Conservation (phyloP, 1,284 basidiomycete species). For the Rhodofomes roseus region DNA sequence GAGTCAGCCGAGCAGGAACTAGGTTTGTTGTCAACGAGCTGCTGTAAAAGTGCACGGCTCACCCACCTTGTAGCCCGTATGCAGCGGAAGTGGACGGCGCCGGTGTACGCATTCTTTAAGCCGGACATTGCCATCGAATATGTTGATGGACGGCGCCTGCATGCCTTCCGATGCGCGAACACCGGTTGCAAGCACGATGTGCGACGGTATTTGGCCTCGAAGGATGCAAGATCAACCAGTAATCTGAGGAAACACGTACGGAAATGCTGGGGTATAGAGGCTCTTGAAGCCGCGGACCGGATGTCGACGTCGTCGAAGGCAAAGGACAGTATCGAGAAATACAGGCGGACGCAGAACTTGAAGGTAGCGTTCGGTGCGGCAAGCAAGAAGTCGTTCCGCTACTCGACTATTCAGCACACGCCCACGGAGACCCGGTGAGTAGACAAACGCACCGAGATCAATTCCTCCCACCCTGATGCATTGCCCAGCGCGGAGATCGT, state of each 20-base stretch:
- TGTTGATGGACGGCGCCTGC: background rate
- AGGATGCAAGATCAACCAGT: conserved; percentile 5
- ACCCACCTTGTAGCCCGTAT: background rate
- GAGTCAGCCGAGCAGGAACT: background rate
- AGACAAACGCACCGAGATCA: background rate
- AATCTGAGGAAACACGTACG: conserved; percentile 9
- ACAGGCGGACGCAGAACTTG: conserved; percentile 4
- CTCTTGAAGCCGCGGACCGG: background rate
- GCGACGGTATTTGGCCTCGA: background rate
- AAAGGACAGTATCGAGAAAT: conserved; percentile 5
- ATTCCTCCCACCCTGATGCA: too few species aligned
- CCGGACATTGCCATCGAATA: background rate
- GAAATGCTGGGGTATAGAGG: background rate
- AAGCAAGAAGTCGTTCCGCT: background rate
- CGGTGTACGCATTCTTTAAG: background rate
- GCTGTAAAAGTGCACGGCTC: background rate
- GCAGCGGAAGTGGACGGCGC: background rate
- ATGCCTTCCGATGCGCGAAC: background rate
- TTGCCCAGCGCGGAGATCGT: background rate
- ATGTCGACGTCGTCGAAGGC: background rate
- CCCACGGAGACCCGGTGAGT: background rate
- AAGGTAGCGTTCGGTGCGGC: conserved; percentile 1
- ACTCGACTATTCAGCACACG: background rate
- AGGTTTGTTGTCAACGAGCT: background rate
- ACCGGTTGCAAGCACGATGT: background rate